Evolutionary conservation across 805 yeast genomes (phyloP).

Genomic region (Candida multigemmis): DNA sequence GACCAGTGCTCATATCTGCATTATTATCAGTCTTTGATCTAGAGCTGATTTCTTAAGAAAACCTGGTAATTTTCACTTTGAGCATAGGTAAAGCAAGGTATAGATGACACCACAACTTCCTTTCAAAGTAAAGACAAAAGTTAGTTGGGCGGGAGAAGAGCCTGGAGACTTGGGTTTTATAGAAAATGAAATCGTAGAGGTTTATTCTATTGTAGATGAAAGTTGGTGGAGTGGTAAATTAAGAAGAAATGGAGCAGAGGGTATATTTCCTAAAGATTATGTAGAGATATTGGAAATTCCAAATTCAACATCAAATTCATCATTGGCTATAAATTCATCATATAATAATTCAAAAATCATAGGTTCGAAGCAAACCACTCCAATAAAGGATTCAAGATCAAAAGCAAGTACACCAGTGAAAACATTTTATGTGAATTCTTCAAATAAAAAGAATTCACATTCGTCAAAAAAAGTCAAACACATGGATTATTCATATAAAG

Average conservation of each 20-base stretch:
- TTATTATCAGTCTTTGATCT: too few species aligned
- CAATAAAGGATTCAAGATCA: conserved; percentile 4
- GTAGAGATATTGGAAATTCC: conserved; percentile 48
- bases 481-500: too few species aligned
- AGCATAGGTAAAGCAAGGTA: too few species aligned
- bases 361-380: conserved; percentile 6
- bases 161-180: conserved; percentile 86
- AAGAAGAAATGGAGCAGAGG: conserved; percentile 70
- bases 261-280: conserved; percentile 82
- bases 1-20: too few species aligned
- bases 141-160: conserved; percentile 91
- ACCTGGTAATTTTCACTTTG: too few species aligned
- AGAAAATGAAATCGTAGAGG: conserved; percentile 89
- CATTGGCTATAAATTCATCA: conserved; percentile 11
- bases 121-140: conserved; percentile 70
- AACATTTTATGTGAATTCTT: too few species aligned
- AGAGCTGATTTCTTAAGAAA: too few species aligned
- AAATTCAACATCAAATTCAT: too few species aligned
- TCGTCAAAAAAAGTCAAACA: too few species aligned
- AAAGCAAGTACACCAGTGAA: too few species aligned
- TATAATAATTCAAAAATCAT: too few species aligned
- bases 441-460: too few species aligned
- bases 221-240: conserved; percentile 88
- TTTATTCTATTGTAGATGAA: conserved; percentile 72
- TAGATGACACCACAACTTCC: conserved; percentile 46